Evolutionary conservation across 768 basidiomycete genomes (phyloP).

Genomic region (Neoboletus brunneissimus): DNA sequence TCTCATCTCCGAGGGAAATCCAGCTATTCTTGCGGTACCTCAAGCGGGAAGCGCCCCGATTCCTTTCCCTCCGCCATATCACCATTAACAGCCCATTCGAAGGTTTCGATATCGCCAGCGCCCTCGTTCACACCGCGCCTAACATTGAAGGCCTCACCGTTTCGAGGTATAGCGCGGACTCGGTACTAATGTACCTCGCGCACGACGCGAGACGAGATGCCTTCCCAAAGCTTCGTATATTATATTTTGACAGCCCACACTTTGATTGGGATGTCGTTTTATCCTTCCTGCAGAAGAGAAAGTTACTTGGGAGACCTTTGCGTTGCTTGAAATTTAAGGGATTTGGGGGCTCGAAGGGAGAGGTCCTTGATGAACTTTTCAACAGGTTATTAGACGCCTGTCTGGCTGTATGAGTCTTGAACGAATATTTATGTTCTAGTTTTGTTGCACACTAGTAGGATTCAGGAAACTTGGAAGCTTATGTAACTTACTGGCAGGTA

Average conservation of each 20-base stretch:
- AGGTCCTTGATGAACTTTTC: constrained; percentile 21
- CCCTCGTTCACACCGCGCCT: constrained; percentile 25
- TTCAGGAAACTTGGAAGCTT: too few relatives aligned
- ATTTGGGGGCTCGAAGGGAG: constrained; percentile 20
- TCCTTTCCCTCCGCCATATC: constrained; percentile 23
- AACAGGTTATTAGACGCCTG: constrained; percentile 20
- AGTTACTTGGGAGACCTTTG: constrained; percentile 19
- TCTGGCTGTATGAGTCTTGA: constrained; percentile 14
- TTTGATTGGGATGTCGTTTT: constrained; percentile 30
- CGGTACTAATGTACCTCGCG: constrained; percentile 23
- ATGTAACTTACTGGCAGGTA: too few relatives aligned
- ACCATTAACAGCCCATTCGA: constrained; percentile 27
- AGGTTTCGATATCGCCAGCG: constrained; percentile 19
- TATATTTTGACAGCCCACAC: constrained; percentile 25
- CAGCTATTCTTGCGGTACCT: constrained; percentile 28
- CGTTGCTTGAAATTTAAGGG: constrained; percentile 18
- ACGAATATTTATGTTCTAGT: background rate
- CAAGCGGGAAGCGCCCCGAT: constrained; percentile 27
- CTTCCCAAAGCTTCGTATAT: constrained; percentile 19
- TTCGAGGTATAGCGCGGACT: constrained; percentile 24
- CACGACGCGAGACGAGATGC: constrained; percentile 29
- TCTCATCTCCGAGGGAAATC: constrained; percentile 27
- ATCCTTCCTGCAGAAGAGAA: constrained; percentile 26
- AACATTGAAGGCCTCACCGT: constrained; percentile 25
- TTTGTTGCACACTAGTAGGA: background rate